Evolutionary conservation across 1,284 basidiomycete species (phyloP).

Genomic region (Leccinum solheimii): DNA sequence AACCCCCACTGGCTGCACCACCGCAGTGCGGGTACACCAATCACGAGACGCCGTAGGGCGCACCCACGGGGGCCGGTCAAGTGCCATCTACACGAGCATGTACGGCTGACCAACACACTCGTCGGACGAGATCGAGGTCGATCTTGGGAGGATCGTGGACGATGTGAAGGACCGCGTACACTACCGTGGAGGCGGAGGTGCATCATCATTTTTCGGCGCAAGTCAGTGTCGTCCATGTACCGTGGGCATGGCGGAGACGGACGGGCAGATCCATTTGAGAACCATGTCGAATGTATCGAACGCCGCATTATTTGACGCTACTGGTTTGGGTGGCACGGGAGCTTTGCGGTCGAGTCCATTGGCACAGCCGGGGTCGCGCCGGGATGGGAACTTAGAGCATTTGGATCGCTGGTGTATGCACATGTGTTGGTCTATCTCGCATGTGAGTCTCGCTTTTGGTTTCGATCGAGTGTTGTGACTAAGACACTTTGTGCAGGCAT

Average conservation of each 20-base stretch:
- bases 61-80: background rate
- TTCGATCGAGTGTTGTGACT: background rate
- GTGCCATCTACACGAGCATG: slow-evolving; percentile 31
- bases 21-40: slow-evolving; percentile 33
- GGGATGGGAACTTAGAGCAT: background rate
- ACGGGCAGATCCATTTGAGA: slow-evolving; percentile 16
- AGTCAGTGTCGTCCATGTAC: slow-evolving; percentile 28
- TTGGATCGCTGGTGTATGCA: background rate
- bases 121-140: slow-evolving; percentile 35
- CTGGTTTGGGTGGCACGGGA: slow-evolving; percentile 14
- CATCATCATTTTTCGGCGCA: slow-evolving; percentile 22
- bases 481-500: background rate
- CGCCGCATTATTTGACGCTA: slow-evolving; percentile 24
- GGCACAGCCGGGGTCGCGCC: slow-evolving; percentile 3
- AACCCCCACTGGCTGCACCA: slow-evolving; percentile 10
- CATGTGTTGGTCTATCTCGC: slow-evolving; percentile 7
- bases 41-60: slow-evolving; percentile 30
- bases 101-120: slow-evolving; percentile 46
- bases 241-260: slow-evolving; percentile 5
- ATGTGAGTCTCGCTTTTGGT: background rate
- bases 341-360: slow-evolving; percentile 27
- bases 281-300: slow-evolving; percentile 24
- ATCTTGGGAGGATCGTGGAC: slow-evolving; percentile 32
- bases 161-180: slow-evolving; percentile 48
- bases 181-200: background rate